phyloP scores from a whole-genome alignment of 1,284 basidiomycete species.

The Irpex rosettiformis region DNA sequence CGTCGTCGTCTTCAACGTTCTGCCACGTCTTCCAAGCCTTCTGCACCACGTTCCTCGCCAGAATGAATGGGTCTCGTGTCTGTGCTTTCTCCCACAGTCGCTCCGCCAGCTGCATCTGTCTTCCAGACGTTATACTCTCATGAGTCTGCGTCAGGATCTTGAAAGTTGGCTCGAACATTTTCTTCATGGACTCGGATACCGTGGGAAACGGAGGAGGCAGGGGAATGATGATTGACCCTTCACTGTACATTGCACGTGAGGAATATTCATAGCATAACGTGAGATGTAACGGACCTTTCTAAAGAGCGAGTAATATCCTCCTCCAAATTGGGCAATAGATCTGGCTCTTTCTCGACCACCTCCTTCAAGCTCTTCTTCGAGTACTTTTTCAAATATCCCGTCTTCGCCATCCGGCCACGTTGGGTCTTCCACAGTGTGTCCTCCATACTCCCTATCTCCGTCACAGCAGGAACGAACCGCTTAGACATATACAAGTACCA shows the following conservation, averaged over 20 bases:
- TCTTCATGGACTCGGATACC: constrained; percentile 20
- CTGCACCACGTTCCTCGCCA: constrained; percentile 26
- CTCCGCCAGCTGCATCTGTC: constrained; percentile 23
- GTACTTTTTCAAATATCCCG: not conserved
- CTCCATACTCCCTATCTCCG: not conserved
- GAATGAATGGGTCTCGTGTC: constrained; percentile 27
- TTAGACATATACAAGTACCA: constrained; percentile 53
- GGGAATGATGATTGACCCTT: constrained; percentile 21
- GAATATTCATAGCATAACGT: not conserved
- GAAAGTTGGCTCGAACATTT: constrained; percentile 28
- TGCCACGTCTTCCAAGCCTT: constrained; percentile 28
- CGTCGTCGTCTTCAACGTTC: constrained; percentile 21
- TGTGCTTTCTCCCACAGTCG: constrained; percentile 29
- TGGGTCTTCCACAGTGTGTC: not conserved
- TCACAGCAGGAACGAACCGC: not conserved
- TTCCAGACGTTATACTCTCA: constrained; percentile 25
- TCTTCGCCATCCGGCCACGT: not conserved
- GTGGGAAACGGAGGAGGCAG: constrained; percentile 23
- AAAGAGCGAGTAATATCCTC: not conserved
- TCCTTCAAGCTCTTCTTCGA: not conserved
- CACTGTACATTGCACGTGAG: not conserved
- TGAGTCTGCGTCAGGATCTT: constrained; percentile 24
- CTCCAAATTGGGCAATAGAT: not conserved
- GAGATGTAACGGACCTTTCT: not conserved
- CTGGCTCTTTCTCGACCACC: not conserved